Percentiles rank a stretch among this genome's conserved stretches.
phyloP scores from a whole-genome alignment of 495 filamentous ascomycete genomes.

The Tuber melanosporum region DNA sequence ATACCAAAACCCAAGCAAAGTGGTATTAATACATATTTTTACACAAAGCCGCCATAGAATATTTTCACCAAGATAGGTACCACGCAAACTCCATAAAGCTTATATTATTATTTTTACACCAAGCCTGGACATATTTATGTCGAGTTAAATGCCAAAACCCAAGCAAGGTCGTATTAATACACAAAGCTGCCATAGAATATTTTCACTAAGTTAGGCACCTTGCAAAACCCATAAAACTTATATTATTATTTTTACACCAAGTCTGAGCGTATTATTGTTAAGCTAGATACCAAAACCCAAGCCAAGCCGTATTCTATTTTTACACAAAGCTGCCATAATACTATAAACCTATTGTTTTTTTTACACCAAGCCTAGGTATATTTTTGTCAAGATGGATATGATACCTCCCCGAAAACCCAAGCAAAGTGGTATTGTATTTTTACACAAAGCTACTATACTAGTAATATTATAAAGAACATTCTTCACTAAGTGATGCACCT shows the following conservation, averaged over 20 bases:
- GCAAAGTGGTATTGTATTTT: background rate
- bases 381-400: too few species aligned
- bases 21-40: too few species aligned
- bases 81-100: background rate
- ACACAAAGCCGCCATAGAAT: too few species aligned
- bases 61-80: background rate
- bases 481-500: too few species aligned
- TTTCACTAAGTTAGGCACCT: background rate
- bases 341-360: too few species aligned
- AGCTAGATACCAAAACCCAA: background rate
- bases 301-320: background rate
- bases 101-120: background rate
- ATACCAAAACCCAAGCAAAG: too few species aligned
- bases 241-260: background rate
- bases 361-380: too few species aligned
- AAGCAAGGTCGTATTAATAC: too few species aligned
- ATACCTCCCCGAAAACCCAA: background rate
- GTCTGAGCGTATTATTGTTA: too few species aligned
- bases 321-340: constrained; percentile 1
- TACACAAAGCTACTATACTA: background rate
- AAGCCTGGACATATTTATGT: too few species aligned
- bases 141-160: too few species aligned
- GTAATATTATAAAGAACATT: too few species aligned
- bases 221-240: background rate
- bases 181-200: background rate